A percentile compares a stretch with the other conserved stretches of the same genome.
Evolutionary conservation across 169 alveolate genomes (phyloP).

Genomic region (Blepharisma undulans): DNA sequence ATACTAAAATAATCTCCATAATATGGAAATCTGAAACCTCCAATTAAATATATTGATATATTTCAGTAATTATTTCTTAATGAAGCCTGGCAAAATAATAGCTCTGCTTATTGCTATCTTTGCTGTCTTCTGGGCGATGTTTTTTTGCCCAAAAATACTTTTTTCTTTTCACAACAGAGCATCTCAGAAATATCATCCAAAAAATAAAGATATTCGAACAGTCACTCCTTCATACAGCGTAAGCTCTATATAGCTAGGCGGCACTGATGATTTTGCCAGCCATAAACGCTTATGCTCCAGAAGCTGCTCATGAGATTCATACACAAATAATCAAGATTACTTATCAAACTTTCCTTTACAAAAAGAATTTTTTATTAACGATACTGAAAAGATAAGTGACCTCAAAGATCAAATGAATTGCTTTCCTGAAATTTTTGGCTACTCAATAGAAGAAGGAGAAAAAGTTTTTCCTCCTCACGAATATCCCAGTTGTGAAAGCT

Average conservation of each 20-base stretch:
- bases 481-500: not conserved
- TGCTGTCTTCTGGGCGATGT: not conserved
- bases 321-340: not conserved
- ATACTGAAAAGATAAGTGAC: not conserved
- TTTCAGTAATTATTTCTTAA: not conserved
- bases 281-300: not conserved
- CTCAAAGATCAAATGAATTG: not conserved
- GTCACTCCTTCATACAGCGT: not conserved
- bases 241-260: not conserved
- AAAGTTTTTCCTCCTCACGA: slow-evolving; percentile 7
- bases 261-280: not conserved
- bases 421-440: slow-evolving; percentile 35
- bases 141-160: not conserved
- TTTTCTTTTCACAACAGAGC: not conserved
- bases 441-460: not conserved
- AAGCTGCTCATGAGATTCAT: not conserved
- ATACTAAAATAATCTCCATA: not conserved
- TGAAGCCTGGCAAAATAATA: not conserved
- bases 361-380: not conserved
- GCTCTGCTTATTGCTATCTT: not conserved
- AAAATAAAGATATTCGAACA: not conserved
- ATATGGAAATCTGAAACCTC: not conserved
- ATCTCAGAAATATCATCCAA: not conserved
- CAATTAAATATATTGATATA: not conserved
- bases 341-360: not conserved